phyloP scores from a whole-genome alignment of 2,329 filamentous ascomycete species.

The Pseudopithomyces chartarum region DNA sequence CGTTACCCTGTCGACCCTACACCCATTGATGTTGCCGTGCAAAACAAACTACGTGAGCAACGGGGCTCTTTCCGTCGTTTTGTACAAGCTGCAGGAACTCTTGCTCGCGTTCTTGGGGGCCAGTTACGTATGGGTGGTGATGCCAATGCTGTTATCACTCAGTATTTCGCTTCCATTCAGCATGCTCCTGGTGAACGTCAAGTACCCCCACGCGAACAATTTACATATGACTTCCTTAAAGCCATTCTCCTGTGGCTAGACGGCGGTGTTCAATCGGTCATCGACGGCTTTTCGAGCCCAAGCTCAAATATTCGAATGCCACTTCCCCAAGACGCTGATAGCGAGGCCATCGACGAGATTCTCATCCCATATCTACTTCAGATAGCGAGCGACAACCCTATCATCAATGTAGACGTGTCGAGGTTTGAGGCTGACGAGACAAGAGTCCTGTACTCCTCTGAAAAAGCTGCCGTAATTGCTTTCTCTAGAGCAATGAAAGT shows the following conservation, averaged over 20 bases:
- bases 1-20: slow-evolving; percentile 63
- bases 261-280: slow-evolving; percentile 59
- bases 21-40: slow-evolving; percentile 57
- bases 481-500: slow-evolving; percentile 60
- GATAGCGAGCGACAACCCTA: slow-evolving; percentile 55
- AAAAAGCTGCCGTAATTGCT: slow-evolving; percentile 60
- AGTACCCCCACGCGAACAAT: slow-evolving; percentile 52
- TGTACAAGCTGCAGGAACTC: slow-evolving; percentile 64
- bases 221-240: slow-evolving; percentile 69
- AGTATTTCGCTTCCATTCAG: slow-evolving; percentile 56
- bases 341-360: slow-evolving; percentile 60
- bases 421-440: slow-evolving; percentile 62
- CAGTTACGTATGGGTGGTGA: slow-evolving; percentile 52
- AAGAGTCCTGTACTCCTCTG: slow-evolving; percentile 57
- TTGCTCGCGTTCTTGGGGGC: slow-evolving; percentile 62
- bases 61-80: slow-evolving; percentile 64
- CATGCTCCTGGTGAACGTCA: slow-evolving; percentile 48
- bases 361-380: slow-evolving; percentile 65
- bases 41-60: slow-evolving; percentile 61
- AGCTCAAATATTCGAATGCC: slow-evolving; percentile 55
- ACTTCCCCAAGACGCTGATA: slow-evolving; percentile 55
- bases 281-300: slow-evolving; percentile 61
- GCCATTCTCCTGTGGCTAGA: slow-evolving; percentile 67
- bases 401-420: slow-evolving; percentile 63
- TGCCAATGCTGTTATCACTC: slow-evolving; percentile 40